A percentile compares a stretch with the other conserved stretches of the same genome.
These are phyloP conservation scores for Xylaria digitata DNA, from an alignment of 2,329 filamentous ascomycete species.

Conservation along the genomic window DNA sequence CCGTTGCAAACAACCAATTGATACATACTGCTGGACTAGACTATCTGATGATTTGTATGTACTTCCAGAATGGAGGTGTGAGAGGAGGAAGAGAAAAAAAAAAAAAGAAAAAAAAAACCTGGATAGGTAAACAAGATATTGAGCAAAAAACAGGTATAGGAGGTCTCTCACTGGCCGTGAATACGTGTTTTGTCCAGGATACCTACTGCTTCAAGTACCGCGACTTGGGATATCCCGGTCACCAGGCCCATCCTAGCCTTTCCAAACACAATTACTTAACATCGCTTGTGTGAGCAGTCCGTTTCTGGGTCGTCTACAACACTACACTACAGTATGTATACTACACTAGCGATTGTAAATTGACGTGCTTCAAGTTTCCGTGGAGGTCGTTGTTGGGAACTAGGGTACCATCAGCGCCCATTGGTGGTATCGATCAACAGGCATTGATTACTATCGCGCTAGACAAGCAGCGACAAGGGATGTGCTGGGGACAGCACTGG, in stretches of 20 bases:
- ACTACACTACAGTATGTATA: no score
- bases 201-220: slow-evolving; percentile 34
- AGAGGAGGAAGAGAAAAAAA: neutral
- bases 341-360: slow-evolving; percentile 32
- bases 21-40: no score
- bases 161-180: neutral
- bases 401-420: slow-evolving; percentile 34
- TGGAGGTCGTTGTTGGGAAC: slow-evolving; percentile 44
- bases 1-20: neutral
- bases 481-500: neutral
- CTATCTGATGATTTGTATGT: no score
- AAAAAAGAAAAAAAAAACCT: neutral
- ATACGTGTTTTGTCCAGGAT: slow-evolving; percentile 22
- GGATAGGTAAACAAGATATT: slow-evolving; percentile 15
- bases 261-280: slow-evolving; percentile 26
- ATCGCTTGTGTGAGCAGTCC: neutral
- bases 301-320: no score
- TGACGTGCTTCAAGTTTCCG: slow-evolving; percentile 41
- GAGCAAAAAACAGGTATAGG: slow-evolving; percentile 1
- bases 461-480: slow-evolving; percentile 39
- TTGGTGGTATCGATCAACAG: slow-evolving; percentile 39
- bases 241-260: slow-evolving; percentile 24
- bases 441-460: slow-evolving; percentile 41
- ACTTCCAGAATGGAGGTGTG: no score
- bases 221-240: slow-evolving; percentile 40